These are phyloP conservation scores for Gracilaria caudata DNA, from an alignment of 23 red algal species.

Conservation along the genomic window DNA sequence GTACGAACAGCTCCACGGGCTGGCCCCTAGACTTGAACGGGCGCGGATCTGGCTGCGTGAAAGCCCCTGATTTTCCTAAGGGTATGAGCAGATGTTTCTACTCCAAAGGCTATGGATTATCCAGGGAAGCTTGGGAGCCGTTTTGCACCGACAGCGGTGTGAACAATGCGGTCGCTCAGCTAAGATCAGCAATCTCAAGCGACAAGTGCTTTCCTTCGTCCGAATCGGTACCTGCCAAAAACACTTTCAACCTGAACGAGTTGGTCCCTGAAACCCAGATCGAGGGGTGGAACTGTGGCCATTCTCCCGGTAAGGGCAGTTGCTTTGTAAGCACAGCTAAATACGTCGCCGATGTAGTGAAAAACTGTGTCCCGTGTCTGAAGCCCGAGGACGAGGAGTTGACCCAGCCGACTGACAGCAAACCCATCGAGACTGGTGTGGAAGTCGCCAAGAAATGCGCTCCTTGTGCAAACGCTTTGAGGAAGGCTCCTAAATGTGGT, in stretches of 20 bases:
- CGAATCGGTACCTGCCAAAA: too few species aligned
- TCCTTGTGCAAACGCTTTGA: constrained; percentile 5
- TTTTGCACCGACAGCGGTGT: too few species aligned
- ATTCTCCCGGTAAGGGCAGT: constrained; percentile 15
- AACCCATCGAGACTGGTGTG: not conserved
- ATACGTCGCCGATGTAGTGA: not conserved
- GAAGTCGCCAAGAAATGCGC: not conserved
- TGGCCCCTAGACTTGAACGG: too few species aligned
- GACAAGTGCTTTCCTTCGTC: too few species aligned
- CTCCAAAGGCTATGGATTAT: too few species aligned
- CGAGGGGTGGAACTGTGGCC: constrained; percentile 17
- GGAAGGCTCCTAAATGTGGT: constrained; percentile 3
- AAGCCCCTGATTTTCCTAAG: too few species aligned
- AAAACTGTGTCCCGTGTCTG: not conserved
- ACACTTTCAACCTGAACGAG: constrained; percentile 1
- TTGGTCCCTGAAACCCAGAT: constrained; percentile 10
- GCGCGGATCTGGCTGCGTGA: too few species aligned
- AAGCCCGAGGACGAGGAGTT: not conserved
- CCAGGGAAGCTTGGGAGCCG: too few species aligned
- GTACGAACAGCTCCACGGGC: too few species aligned
- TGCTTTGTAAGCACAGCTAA: constrained; percentile 8
- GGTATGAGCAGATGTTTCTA: too few species aligned
- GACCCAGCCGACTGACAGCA: not conserved
- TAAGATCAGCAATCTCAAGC: too few species aligned
- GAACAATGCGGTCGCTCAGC: too few species aligned